Base-by-base conservation (phyloP, 2,329 filamentous ascomycete genomes). In the Penicillium sp. region DNA sequence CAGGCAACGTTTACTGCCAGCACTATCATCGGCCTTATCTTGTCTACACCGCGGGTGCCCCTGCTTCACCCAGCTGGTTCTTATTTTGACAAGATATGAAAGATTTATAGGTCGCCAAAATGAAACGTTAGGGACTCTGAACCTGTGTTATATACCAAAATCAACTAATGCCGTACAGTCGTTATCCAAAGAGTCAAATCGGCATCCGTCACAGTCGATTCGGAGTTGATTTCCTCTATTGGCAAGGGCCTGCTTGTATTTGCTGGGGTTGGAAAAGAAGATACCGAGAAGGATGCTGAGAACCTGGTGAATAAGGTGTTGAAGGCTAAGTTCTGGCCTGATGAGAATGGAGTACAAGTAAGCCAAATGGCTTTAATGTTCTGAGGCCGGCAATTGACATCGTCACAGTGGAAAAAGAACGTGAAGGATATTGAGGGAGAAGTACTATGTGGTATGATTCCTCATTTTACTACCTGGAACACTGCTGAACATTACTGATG, bases 171-270 rank as follows among this genome's bases (percentile, higher is more conserved):
- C 6, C 10, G n/a, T 8, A 51, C 69, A 97, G 94, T 92, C 52
- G 90, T 99, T 58, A 79, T 97, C 51, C 94, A 99, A 76, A 85
- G 94, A 63, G 94, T 99, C 50, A 85, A 96, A 58, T 97, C 92
- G 42, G 93, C 93, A 58, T 97, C 93, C 8, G 94, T 99, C 66
- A 94, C 92, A 1, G 93, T 99, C 50, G 92, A 99, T 71, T 89
- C 90, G 69, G 83, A 96, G 71, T 78, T 96, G 31, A 84, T 99
- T 44, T 97, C 94, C 1, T 89, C 89, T 3, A 97, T 99, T 67
- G 90, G 91, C 57, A 90, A 88, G 74, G 94, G 94, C 31, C 78
- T 99, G 42, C 81, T 99, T 7, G 91, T 97, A 32, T 89, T 99
- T 71, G 93, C 93, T 22, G 94, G 92, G 26, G 86, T 99, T 42